A percentile compares a stretch with the other conserved stretches of the same genome.
Conservation (phyloP, 257 asterid species). For the Jacaranda mimosifolia region DNA sequence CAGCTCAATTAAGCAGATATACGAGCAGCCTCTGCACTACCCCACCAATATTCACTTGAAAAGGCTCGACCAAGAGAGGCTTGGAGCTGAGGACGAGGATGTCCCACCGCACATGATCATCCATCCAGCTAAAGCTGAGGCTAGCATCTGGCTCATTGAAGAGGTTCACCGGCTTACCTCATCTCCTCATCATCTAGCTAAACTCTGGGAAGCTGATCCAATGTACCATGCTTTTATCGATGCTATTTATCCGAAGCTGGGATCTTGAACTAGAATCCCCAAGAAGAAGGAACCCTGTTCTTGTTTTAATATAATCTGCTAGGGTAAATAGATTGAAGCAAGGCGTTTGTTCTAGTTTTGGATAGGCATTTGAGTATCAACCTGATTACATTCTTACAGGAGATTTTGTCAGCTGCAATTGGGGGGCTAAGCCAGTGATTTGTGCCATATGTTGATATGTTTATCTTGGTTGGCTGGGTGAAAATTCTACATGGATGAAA, state of each 20-base stretch:
- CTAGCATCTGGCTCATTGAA: slow-evolving; percentile 74
- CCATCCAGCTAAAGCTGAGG: slow-evolving; percentile 72
- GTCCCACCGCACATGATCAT: slow-evolving; percentile 55
- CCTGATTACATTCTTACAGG: no score
- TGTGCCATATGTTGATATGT: no score
- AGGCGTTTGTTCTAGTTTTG: background rate
- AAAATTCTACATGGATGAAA: no score
- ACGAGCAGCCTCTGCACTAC: slow-evolving; percentile 83
- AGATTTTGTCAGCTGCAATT: no score
- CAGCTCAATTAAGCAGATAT: slow-evolving; percentile 60
- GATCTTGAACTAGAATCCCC: slow-evolving; percentile 2
- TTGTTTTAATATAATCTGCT: background rate
- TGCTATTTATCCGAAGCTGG: slow-evolving; percentile 49
- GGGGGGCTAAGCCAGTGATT: no score
- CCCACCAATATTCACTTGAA: slow-evolving; percentile 70
- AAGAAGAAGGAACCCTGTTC: slow-evolving; percentile 2
- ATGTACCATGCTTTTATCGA: slow-evolving; percentile 57
- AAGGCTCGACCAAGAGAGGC: slow-evolving; percentile 58
- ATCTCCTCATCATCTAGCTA: slow-evolving; percentile 58
- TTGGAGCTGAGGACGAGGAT: slow-evolving; percentile 54
- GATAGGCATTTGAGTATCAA: background rate
- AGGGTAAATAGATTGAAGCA: background rate
- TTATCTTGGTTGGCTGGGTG: background rate
- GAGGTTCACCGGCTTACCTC: slow-evolving; percentile 63
- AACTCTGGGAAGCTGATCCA: slow-evolving; percentile 63